A percentile compares a stretch with the other conserved stretches of the same genome.
These are phyloP conservation scores for Esteya vermicola DNA, from an alignment of 2,329 filamentous ascomycete species.

Conservation along the genomic window DNA sequence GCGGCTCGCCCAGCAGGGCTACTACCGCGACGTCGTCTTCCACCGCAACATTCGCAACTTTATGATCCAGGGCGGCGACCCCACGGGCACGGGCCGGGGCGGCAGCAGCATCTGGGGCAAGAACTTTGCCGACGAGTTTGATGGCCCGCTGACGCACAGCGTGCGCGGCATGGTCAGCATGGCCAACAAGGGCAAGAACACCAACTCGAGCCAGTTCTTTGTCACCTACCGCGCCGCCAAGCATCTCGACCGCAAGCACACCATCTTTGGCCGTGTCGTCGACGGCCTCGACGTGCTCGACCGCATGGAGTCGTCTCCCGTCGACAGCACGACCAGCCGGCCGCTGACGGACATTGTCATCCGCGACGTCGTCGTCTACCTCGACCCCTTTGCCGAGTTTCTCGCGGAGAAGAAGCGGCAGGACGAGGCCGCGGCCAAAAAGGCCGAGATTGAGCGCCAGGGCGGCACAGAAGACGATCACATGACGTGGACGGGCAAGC, in stretches of 20 bases:
- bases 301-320: conserved; percentile 63
- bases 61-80: conserved; percentile 97
- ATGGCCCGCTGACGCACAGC: conserved; percentile 77
- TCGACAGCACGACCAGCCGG: conserved; percentile 62
- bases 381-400: conserved; percentile 94
- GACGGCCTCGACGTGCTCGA: conserved; percentile 59
- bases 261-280: conserved; percentile 82
- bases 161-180: conserved; percentile 70
- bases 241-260: conserved; percentile 90
- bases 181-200: conserved; percentile 98
- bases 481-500: conserved; percentile 92
- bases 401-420: conserved; percentile 55
- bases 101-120: conserved; percentile 87
- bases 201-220: conserved; percentile 91
- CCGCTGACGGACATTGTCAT: conserved; percentile 70
- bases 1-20: conserved; percentile 72
- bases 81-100: conserved; percentile 82
- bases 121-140: conserved; percentile 86
- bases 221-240: conserved; percentile 74
- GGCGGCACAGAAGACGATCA: conserved; percentile 77
- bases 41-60: conserved; percentile 92
- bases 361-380: conserved; percentile 68
- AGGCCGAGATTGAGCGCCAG: conserved; percentile 44
- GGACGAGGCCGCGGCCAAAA: conserved; percentile 41
- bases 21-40: conserved; percentile 73